These are phyloP conservation scores for Fusarium odoratissimum DNA, from an alignment of 2,329 filamentous ascomycete genomes.

Conservation along the genomic window DNA sequence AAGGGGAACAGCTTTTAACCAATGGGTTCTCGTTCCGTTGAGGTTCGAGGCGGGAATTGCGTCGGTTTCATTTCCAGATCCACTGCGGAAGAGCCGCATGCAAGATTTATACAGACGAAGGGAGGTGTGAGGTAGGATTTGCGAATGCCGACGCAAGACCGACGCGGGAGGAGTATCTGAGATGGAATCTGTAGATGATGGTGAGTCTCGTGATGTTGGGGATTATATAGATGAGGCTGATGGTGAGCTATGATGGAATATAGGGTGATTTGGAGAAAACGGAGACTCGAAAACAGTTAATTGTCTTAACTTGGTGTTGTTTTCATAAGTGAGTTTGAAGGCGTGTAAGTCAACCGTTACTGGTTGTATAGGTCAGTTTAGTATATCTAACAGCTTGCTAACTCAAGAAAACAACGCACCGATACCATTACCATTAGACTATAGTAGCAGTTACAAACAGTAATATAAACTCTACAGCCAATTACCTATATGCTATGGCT, in stretches of 20 bases:
- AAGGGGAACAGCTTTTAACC: constrained; percentile 4
- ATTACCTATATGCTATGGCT: neutral
- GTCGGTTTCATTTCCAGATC: constrained; percentile 38
- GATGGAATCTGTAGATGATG: constrained; percentile 21
- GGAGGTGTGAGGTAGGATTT: constrained; percentile 10
- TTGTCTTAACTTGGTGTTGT: neutral
- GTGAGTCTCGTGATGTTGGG: constrained; percentile 3
- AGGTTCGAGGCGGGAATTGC: constrained; percentile 38
- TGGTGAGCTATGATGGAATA: neutral
- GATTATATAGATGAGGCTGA: neutral
- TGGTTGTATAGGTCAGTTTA: neutral
- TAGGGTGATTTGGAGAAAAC: neutral
- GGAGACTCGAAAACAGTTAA: rapidly evolving
- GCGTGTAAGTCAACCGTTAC: neutral
- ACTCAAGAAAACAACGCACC: neutral
- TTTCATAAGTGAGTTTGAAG: neutral
- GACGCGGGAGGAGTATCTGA: constrained; percentile 29
- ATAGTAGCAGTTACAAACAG: neutral
- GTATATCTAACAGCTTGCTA: neutral
- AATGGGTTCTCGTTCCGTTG: constrained; percentile 25
- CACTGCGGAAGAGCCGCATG: constrained; percentile 44
- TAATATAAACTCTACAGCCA: neutral
- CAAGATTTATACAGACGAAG: neutral
- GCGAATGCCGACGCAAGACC: constrained; percentile 44
- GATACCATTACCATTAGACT: rapidly evolving